Conservation (phyloP, 805 yeast genomes). For the Komagataella populi region DNA sequence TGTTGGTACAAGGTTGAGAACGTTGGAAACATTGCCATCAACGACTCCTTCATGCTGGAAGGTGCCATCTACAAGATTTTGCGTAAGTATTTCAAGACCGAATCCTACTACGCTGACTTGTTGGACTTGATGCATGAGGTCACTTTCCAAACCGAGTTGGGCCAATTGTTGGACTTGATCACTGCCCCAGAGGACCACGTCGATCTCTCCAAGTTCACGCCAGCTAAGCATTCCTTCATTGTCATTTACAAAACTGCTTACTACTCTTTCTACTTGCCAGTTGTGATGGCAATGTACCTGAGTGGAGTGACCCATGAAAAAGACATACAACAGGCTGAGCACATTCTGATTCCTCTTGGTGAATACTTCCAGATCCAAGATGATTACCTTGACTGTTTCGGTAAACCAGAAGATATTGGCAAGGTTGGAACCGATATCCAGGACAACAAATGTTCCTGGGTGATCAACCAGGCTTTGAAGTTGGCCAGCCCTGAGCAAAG, state of each 20-base stretch:
- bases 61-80: constrained; percentile 82
- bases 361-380: constrained; percentile 99
- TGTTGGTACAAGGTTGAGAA: constrained; percentile 84
- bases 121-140: constrained; percentile 93
- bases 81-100: constrained; percentile 78
- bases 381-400: constrained; percentile 93
- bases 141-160: constrained; percentile 94
- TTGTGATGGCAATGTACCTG: constrained; percentile 90
- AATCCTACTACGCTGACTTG: constrained; percentile 75
- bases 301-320: constrained; percentile 59
- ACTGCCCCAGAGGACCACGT: constrained; percentile 96
- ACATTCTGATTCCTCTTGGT: constrained; percentile 85
- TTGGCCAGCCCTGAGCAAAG: constrained; percentile 74
- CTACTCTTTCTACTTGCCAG: constrained; percentile 95
- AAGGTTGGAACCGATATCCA: constrained; percentile 97
- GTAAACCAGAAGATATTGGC: constrained; percentile 94
- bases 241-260: constrained; percentile 95
- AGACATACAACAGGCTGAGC: constrained; percentile 80
- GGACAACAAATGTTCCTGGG: constrained; percentile 98
- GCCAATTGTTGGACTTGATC: constrained; percentile 88
- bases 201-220: constrained; percentile 74
- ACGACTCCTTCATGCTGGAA: constrained; percentile 94
- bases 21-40: constrained; percentile 90
- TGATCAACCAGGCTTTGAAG: constrained; percentile 82
- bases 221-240: constrained; percentile 86